Conservation (phyloP, 257 asterid species). For the Forsythia viridissima region DNA sequence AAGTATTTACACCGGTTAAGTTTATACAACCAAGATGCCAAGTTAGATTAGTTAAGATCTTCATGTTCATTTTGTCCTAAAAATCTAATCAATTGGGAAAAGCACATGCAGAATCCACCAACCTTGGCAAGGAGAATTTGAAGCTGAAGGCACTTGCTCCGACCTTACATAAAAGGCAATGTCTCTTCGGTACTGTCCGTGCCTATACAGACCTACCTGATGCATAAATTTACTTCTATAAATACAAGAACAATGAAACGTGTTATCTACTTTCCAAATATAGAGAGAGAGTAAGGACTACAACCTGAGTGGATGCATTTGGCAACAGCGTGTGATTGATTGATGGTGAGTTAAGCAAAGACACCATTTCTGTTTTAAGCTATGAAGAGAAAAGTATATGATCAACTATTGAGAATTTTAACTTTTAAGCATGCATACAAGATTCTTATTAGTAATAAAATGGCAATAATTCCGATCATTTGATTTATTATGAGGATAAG, state of each 20-base stretch:
- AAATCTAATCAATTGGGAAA: background rate
- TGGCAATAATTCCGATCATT: background rate
- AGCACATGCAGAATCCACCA: background rate
- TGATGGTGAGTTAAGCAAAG: conserved; percentile 41
- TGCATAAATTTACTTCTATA: conserved; percentile 24
- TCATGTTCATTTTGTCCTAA: background rate
- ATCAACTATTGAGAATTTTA: background rate
- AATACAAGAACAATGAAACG: conserved; percentile 19
- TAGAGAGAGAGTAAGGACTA: conserved; percentile 7
- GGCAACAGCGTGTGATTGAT: conserved; percentile 38
- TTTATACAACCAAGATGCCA: background rate
- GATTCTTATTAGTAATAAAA: background rate
- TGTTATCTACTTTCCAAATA: background rate
- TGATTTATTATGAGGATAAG: background rate
- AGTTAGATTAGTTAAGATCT: background rate
- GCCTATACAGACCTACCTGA: conserved; percentile 51
- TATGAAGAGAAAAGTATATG: conserved; percentile 6
- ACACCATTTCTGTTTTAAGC: conserved; percentile 44
- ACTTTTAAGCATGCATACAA: background rate
- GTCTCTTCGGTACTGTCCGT: conserved; percentile 38
- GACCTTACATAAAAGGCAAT: conserved; percentile 43
- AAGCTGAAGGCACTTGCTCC: conserved; percentile 44
- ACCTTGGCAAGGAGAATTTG: conserved; percentile 50
- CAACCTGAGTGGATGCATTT: conserved; percentile 46
- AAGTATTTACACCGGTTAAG: background rate